Base-by-base conservation (phyloP, 1,284 basidiomycete genomes). In the Irpex sp. region DNA sequence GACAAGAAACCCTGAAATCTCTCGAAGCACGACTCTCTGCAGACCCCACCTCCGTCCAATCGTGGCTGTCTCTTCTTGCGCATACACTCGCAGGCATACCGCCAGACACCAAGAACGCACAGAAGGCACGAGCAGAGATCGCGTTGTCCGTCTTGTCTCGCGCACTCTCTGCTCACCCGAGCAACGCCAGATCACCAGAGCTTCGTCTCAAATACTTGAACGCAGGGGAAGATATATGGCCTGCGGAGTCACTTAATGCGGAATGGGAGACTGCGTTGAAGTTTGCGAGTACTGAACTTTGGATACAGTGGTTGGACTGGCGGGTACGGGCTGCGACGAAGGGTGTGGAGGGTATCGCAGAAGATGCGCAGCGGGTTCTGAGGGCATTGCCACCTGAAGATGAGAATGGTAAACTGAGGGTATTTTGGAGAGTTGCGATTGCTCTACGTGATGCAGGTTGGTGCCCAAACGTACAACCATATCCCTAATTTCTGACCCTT, bases 221-320 rank as follows among this genome's bases (percentile, higher is more conserved):
- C 62, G 85, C 87, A 1, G 91, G 90, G 8, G 88, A 90, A 73
- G 83, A 88, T 64, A 69, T 89, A n/a, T 92, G 88, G 91, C 73
- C 81, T 37, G 77, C 80, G 63, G 76, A 77, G 57, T 81, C 85
- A 74, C 69, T 88, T 8, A 66, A 72, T 19, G 75, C 78, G 11
- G 89, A 94, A 70, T 96, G 93, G 93, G 87, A 90, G 58, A 79
- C 83, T 48, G 86, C 89, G 0, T 74, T 92, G 65, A 69, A 78
- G 26, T 76, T 81, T 7, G 81, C 81, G 48, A 76, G 79, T 40
- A 77, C 83, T 37, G 78, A 80, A 60, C 78, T 92, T 15, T 88
- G 85, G 83, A 82, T 90, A 74, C 87, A 87, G 66, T 93, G 89
- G 91, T 70, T 92, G 4, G 88, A 90, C 67, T 92, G 89, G 91